Percentiles rank a stretch among this genome's conserved stretches.
Conservation (phyloP, 495 filamentous ascomycete species). For the Geopyxis carbonaria region DNA sequence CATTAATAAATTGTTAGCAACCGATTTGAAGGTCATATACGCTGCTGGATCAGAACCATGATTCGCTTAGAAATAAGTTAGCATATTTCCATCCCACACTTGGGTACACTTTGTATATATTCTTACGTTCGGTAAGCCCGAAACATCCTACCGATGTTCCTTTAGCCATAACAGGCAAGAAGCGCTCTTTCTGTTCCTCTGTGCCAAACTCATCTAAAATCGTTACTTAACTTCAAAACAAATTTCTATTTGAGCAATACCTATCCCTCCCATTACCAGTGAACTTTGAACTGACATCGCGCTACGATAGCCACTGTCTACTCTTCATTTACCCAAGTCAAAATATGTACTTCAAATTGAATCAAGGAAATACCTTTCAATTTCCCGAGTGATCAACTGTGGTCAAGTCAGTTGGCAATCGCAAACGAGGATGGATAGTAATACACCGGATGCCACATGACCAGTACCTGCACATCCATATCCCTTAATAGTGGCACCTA, state of each 20-base stretch:
- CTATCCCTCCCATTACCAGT: conserved; percentile 87
- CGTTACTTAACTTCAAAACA: background rate
- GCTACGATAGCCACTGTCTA: conserved; percentile 88
- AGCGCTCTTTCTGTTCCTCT: conserved; percentile 74
- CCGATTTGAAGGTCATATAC: conserved; percentile 5
- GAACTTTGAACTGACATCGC: conserved; percentile 95
- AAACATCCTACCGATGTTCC: conserved; percentile 82
- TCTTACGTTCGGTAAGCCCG: conserved; percentile 64
- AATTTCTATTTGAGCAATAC: background rate
- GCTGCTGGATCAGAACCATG: conserved; percentile 92
- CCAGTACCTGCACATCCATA: conserved; percentile 91
- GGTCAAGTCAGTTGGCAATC: background rate
- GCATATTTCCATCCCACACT: no score
- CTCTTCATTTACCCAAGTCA: conserved; percentile 28
- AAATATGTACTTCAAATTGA: background rate
- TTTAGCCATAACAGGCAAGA: conserved; percentile 66
- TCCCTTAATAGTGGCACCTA: conserved; percentile 80
- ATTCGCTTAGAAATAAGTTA: conserved; percentile 43
- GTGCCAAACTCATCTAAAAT: conserved; percentile 62
- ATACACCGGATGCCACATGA: conserved; percentile 62
- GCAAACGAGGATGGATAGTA: background rate
- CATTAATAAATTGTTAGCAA: background rate
- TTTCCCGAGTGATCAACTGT: conserved; percentile 74
- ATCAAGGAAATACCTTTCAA: conserved; percentile 38
- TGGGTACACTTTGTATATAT: no score